phyloP scores from a whole-genome alignment of 2,329 filamentous ascomycete genomes.

The Penicillium digitatum region DNA sequence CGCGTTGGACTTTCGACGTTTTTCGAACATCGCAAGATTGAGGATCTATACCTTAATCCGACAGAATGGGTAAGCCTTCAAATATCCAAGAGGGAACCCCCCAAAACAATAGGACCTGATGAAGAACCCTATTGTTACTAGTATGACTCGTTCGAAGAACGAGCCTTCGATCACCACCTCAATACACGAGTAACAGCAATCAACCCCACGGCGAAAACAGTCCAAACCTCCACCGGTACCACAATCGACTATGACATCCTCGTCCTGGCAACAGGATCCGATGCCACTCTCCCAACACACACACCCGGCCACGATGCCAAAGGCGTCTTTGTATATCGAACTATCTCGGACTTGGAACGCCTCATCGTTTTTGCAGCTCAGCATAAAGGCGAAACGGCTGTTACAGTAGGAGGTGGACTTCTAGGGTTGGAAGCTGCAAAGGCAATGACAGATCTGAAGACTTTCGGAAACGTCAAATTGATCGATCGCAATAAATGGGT shows the following conservation, averaged over 20 bases:
- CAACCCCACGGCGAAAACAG: constrained; percentile 58
- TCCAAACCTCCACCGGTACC: constrained; percentile 67
- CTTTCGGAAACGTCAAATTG: constrained; percentile 69
- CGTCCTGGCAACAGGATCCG: constrained; percentile 80
- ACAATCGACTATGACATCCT: constrained; percentile 72
- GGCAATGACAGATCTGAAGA: constrained; percentile 80
- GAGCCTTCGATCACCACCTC: constrained; percentile 68
- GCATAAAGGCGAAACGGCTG: constrained; percentile 64
- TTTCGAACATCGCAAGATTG: constrained; percentile 79
- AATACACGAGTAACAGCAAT: constrained; percentile 71
- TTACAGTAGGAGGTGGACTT: constrained; percentile 78
- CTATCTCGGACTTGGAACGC: constrained; percentile 72
- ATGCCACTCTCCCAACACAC: constrained; percentile 68
- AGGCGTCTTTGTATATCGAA: constrained; percentile 86
- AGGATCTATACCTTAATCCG: constrained; percentile 84
- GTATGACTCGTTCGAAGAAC: constrained; percentile 65
- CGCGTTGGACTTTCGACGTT: constrained; percentile 84
- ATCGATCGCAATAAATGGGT: constrained; percentile 83
- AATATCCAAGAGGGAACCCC: background rate
- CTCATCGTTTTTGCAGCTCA: constrained; percentile 69
- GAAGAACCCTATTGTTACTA: constrained; percentile 29
- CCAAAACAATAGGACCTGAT: background rate
- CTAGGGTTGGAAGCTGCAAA: constrained; percentile 86
- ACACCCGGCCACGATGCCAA: constrained; percentile 74
- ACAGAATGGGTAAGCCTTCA: constrained; percentile 64